These are phyloP conservation scores for Aspergillus homomorphus DNA, from an alignment of 495 filamentous ascomycete species.

Conservation along the genomic window DNA sequence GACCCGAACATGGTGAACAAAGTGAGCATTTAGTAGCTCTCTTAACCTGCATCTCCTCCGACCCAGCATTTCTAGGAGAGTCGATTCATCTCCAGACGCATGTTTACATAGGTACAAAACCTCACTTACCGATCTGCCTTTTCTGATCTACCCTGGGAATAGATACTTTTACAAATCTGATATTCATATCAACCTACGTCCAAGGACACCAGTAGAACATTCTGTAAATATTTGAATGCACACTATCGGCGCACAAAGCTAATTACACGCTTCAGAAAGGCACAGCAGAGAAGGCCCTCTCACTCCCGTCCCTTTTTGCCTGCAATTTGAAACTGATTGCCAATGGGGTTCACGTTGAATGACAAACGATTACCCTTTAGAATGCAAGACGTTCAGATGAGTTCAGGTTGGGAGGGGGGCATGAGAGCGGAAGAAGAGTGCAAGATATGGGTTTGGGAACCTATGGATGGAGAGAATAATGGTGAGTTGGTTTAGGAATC, in stretches of 20 bases:
- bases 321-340: not conserved
- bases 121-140: no score
- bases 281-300: not conserved
- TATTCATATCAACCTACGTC: not conserved
- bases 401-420: not conserved
- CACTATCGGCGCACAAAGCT: constrained; percentile 1
- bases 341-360: not conserved
- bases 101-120: no score
- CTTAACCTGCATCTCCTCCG: no score
- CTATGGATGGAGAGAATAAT: not conserved
- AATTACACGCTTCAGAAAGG: constrained; percentile 3
- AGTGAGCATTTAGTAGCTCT: no score
- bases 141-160: no score
- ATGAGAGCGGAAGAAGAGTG: not conserved
- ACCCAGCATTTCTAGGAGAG: no score
- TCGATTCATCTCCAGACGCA: no score
- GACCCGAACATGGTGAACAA: no score
- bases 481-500: not conserved
- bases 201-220: not conserved
- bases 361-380: no score
- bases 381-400: no score
- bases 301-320: not conserved
- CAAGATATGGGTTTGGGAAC: not conserved
- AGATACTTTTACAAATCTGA: not conserved
- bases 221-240: constrained; percentile 1